phyloP scores from a whole-genome alignment of 2,329 filamentous ascomycete species.

The Diaporthe velutina region DNA sequence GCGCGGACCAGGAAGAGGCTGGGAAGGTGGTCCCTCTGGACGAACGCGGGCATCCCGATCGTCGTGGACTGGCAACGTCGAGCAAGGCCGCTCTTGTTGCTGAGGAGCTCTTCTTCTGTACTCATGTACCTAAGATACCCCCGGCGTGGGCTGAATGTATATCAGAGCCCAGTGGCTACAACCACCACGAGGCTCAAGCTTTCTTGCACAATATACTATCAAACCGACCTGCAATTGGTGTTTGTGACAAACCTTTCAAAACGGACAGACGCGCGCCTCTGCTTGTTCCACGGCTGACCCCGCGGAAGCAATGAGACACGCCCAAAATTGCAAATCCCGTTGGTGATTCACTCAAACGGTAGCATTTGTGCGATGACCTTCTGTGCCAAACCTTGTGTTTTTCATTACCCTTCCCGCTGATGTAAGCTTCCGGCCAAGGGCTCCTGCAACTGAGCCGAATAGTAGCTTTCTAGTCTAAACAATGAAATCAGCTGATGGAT shows the following conservation, averaged over 20 bases:
- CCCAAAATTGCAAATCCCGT: neutral
- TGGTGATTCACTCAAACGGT: neutral
- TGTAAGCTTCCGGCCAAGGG: neutral
- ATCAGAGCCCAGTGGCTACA: conserved; percentile 16
- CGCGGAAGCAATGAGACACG: neutral
- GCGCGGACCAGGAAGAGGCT: conserved; percentile 13
- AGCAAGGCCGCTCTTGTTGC: neutral
- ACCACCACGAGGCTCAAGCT: conserved; percentile 12
- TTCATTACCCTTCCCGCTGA: neutral
- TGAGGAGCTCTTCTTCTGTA: conserved; percentile 24
- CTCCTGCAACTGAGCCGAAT: neutral
- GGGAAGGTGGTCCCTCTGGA: conserved; percentile 3
- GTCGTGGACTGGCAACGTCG: neutral
- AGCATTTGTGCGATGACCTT: neutral
- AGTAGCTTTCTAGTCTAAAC: neutral
- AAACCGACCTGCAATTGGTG: neutral
- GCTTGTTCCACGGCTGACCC: neutral
- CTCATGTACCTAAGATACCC: conserved; percentile 35
- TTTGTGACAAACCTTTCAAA: neutral
- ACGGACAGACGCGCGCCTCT: neutral
- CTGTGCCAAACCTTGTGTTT: too few relatives aligned
- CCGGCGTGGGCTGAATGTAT: conserved; percentile 7
- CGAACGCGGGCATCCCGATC: neutral
- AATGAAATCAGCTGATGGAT: conserved; percentile 14
- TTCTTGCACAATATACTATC: conserved; percentile 18